phyloP scores from a whole-genome alignment of 441 rosid species.

The Populus hybrid region DNA sequence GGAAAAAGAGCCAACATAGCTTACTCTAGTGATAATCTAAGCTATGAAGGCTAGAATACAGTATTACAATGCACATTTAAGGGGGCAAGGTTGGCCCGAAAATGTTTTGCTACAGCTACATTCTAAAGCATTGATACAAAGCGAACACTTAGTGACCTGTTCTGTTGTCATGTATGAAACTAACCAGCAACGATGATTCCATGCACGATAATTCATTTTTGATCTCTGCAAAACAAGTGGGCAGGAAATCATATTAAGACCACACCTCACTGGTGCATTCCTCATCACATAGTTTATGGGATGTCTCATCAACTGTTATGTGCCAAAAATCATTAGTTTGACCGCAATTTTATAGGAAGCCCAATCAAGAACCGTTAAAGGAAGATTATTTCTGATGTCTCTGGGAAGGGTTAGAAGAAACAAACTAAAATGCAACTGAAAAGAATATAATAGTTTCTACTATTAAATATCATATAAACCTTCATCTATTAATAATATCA shows the following conservation, averaged over 20 bases:
- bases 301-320: not conserved
- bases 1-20: slow-evolving; percentile 15
- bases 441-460: slow-evolving; percentile 13
- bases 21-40: slow-evolving; percentile 6
- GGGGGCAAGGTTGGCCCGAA: not conserved
- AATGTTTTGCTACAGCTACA: not conserved
- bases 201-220: slow-evolving; percentile 95
- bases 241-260: not conserved
- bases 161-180: slow-evolving; percentile 73
- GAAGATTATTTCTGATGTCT: not conserved
- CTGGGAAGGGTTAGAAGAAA: slow-evolving; percentile 7
- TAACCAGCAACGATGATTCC: slow-evolving; percentile 98
- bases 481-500: slow-evolving; percentile 41
- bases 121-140: not conserved
- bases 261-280: slow-evolving; percentile 1
- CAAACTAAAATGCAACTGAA: slow-evolving; percentile 17
- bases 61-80: not conserved
- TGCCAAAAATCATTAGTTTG: slow-evolving; percentile 2
- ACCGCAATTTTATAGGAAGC: not conserved
- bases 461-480: slow-evolving; percentile 40
- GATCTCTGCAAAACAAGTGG: slow-evolving; percentile 52
- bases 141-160: slow-evolving; percentile 45
- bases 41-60: not conserved
- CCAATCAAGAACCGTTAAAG: not conserved
- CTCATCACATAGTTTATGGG: not conserved